phyloP scores from a whole-genome alignment of 1,139 yeast species.

The Maudiozyma humilis region DNA sequence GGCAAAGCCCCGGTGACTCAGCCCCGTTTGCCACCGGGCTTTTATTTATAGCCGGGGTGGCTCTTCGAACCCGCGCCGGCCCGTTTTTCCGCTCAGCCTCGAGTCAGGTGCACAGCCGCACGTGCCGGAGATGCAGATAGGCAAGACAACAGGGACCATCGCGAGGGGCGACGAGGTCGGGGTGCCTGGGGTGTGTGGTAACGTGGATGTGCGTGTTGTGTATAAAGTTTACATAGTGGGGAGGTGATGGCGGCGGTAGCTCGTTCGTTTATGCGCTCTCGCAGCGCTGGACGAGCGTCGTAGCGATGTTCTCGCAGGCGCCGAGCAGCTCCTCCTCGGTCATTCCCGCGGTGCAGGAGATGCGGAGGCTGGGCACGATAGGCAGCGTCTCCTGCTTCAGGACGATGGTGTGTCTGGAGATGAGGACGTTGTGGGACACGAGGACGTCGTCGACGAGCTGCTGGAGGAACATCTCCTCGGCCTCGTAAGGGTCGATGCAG shows the following conservation, averaged over 20 bases:
- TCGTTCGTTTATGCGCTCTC: neutral
- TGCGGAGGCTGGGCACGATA: slow-evolving; percentile 60
- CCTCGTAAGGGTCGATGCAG: slow-evolving; percentile 39
- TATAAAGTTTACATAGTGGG: neutral
- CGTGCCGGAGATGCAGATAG: too few species aligned
- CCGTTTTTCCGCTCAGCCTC: too few species aligned
- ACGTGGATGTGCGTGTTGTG: neutral
- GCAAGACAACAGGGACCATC: too few species aligned
- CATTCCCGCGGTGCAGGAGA: slow-evolving; percentile 52
- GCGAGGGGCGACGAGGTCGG: too few species aligned
- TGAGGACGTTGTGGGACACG: slow-evolving; percentile 45
- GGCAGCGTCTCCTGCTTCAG: slow-evolving; percentile 73
- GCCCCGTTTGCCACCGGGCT: too few species aligned
- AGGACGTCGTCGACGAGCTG: slow-evolving; percentile 50
- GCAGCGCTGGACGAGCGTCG: slow-evolving; percentile 15
- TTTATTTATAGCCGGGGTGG: too few species aligned
- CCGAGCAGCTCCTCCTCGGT: slow-evolving; percentile 42
- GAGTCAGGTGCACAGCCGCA: too few species aligned
- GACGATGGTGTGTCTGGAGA: slow-evolving; percentile 62
- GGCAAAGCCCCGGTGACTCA: too few species aligned
- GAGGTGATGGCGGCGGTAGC: neutral
- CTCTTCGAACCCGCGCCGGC: too few species aligned
- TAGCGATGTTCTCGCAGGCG: slow-evolving; percentile 17
- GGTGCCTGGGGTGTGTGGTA: too few species aligned
- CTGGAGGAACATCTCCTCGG: slow-evolving; percentile 58